Evolutionary conservation across 306 rosid genomes (phyloP), one percentile per base, ranked within the genome.

Genomic region (Corylus avellana): DNA sequence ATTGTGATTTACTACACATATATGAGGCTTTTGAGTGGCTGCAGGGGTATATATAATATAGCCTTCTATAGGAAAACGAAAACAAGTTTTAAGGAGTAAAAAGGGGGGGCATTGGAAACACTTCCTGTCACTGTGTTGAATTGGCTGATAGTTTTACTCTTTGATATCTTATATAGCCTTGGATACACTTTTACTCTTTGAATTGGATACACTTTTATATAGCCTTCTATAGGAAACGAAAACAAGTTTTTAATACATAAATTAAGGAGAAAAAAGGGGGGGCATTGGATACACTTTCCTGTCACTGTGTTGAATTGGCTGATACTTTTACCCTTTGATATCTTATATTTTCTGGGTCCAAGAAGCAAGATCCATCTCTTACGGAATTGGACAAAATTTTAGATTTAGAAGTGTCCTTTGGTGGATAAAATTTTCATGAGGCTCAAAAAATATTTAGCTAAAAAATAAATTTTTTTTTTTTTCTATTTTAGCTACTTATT

Each of bases 161-260:
- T 22, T 22, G 25, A 22, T 22, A 22, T 22, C 25, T 22, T 22
- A 22, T 22, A 22, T 22, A 22, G 25, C 25, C 25, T 22, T 22
- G 25, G 25, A 22, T 22, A 22, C 25, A 22, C 25, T 22, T 22
- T 22, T 22, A 22, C 25, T 22, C 25, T 22, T 22, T 22, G 25
- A 22, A 22, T 22, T 22, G 25, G 25, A 22, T 22, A 22, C 25
- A 22, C 25, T 22, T 22, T 22, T 22, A 77, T 18, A n/a, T 72
- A 20, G 10, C 14, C 12, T 57, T 35, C 32, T 48, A n/a, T 22
- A 13, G 66, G 32, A 63, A 63, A 20, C 56, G 62, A 10, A 35
- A 51, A 72, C 78, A 29, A 51, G 80, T 79, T 69, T 72, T 62
- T 70, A 62, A 51, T 79, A 48, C 55, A 35, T 54, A 68, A 8